phyloP scores from a whole-genome alignment of 257 asterid genomes.

The Forsythia suspensa region DNA sequence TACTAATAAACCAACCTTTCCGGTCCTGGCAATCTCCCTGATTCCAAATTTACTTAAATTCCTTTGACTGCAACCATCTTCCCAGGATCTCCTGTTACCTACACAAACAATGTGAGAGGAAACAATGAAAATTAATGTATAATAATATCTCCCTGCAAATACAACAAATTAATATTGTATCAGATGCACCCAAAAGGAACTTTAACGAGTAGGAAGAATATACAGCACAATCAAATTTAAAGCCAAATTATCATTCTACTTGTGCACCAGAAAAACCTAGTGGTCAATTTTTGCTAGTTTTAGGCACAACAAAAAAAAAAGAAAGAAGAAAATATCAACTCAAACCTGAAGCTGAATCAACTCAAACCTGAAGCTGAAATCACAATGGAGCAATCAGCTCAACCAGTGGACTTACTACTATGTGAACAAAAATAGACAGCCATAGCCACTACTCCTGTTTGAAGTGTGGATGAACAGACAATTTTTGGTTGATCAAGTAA shows the following conservation, averaged over 20 bases:
- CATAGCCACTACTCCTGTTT: not conserved
- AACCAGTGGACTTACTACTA: not conserved
- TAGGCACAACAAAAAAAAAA: not conserved
- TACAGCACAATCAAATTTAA: conserved; percentile 4
- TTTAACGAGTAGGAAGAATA: not conserved
- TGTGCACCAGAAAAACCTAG: not conserved
- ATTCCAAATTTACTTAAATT: conserved; percentile 91
- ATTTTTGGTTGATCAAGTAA: not conserved
- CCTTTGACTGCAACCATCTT: conserved; percentile 91
- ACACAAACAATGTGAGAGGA: conserved; percentile 14
- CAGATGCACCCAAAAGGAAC: not conserved
- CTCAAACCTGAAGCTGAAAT: not conserved
- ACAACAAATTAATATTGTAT: not conserved
- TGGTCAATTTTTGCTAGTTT: not conserved
- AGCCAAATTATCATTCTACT: not conserved
- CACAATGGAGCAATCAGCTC: not conserved
- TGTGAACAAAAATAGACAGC: not conserved
- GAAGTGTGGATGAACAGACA: not conserved
- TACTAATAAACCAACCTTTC: conserved; percentile 56
- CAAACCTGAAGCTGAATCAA: not conserved
- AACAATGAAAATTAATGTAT: conserved; percentile 9
- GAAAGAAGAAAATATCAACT: not conserved
- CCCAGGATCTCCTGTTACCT: conserved; percentile 99
- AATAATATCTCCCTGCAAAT: conserved; percentile 5
- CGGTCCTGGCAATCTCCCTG: conserved; percentile 92